Base-by-base conservation (phyloP, 208 protist species). In the Trypanosoma platydactyli region DNA sequence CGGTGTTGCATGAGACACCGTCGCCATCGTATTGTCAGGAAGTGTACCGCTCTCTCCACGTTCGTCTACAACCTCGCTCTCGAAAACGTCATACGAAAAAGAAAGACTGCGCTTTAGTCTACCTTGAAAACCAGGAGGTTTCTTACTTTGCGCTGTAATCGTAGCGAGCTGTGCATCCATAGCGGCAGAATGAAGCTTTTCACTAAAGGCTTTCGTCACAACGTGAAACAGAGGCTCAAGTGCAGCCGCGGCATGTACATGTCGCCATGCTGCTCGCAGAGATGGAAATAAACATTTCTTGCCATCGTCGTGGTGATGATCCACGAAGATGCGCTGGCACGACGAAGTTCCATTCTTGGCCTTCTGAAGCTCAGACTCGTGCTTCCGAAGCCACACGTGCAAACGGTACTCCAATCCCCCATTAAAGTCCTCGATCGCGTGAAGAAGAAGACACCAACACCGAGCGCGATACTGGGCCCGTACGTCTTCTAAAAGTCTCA, bases 391-490 rank as follows among this genome's bases (percentile, higher is more conserved):
- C 79, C 80, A 85, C 49, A 54, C 16, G 1, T 41, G 12, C 18
- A 91, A 75, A 1, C 63, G 64, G 12, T 52, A 58, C 53, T 71
- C 60, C 35, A 84, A 35, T 30, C 68, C 73, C 2, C 64, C 64
- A 54, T 88, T 88, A 33, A 79, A 75, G 9, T 82, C 80, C 30
- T 91, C 85, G 15, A 91, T 54, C 0, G 75, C 70, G 55, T 86
- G 79, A 12, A 71, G 73, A 24, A 91, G 68, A 9, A 70, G 74
- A 22, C 68, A 63, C 76, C 75, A 82, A 40, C 74, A 79, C 24
- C 71, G 73, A 45, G 67, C 59, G 15, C 77, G 76, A 25, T 73
- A 68, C 48, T 61, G 61, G n/a, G 52, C 12, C 51, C 69, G 56
- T 6, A 69, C 79, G 16, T 74, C 63, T 38, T 70, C 33, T 15